Base-by-base conservation (phyloP, 306 rosid species). In the Luffa aegyptiaca region DNA sequence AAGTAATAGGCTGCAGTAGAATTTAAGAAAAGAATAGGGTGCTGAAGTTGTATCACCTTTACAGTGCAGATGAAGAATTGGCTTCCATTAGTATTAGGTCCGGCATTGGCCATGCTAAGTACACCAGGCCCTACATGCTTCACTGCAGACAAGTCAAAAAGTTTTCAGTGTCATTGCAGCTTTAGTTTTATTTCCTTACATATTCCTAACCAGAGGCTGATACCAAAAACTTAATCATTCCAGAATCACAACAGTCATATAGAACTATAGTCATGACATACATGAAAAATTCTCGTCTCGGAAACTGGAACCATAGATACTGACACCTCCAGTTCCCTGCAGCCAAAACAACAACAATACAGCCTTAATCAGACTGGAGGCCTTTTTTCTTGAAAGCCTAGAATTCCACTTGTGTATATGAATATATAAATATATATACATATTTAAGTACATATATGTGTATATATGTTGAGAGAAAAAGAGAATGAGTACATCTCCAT, bases 31-130 rank as follows among this genome's bases (percentile, higher is more conserved):
- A 41, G 35, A 61, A 48, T 26, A 82, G 48, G 72, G 45, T 26
- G 65, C 62, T 36, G 77, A 66, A 79, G 72, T 78, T 57, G 75
- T 77, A 89, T 84, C 80, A 94, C 97, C 97, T 91, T 90, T 55
- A 90, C 89, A 1, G 97, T 92, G 86, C 92, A 94, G 77, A 94
- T 89, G 83, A 94, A 92, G 84, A 94, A 94, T 81, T 94, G 96
- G 85, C 97, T 94, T 12, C 97, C 96, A 80, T 94, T 94, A 56
- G 94, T 92, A 80, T 89, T 80, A 81, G 96, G 94, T 69, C 98
- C 98, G 0, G 97, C 97, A 84, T 92, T 94, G 26, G 97, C 98
- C 98, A 94, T 94, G 89, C 98, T 94, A 90, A 94, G 82, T 83
- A 92, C 91, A 77, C 98, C 98, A 76, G 98, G 89, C 62, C 96